Evolutionary conservation across 768 basidiomycete species (phyloP).

Genomic region (Sistotremastrum niveocremeum): DNA sequence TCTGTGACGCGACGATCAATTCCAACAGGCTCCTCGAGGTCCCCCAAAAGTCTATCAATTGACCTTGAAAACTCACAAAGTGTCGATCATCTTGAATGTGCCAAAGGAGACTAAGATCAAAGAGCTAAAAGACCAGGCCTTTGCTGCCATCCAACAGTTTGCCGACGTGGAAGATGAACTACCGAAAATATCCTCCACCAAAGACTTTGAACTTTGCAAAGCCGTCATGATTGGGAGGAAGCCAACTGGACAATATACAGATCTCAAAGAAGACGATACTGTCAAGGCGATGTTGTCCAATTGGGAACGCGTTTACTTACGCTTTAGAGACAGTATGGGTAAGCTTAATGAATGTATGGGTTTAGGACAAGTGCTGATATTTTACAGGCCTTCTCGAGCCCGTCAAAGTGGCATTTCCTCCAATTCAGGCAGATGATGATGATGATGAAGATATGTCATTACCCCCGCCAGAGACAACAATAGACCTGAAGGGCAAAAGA

Average conservation of each 20-base stretch:
- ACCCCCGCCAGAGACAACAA: constrained; percentile 18
- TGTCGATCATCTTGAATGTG: constrained; percentile 48
- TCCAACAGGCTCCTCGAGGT: constrained; percentile 33
- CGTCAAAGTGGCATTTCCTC: constrained; percentile 43
- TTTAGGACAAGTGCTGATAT: neutral
- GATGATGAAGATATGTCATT: constrained; percentile 21
- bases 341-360: constrained; percentile 16
- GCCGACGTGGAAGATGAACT: constrained; percentile 17
- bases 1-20: too few species aligned
- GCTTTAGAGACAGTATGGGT: constrained; percentile 54
- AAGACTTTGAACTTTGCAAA: constrained; percentile 56
- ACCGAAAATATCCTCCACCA: constrained; percentile 20
- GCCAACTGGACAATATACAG: constrained; percentile 36
- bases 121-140: constrained; percentile 46
- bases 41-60: constrained; percentile 54
- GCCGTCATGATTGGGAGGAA: constrained; percentile 37
- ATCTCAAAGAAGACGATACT: constrained; percentile 30
- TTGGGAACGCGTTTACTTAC: constrained; percentile 59
- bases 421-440: constrained; percentile 50
- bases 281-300: constrained; percentile 39
- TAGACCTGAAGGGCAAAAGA: constrained; percentile 47
- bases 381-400: constrained; percentile 43
- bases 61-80: constrained; percentile 59
- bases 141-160: constrained; percentile 31
- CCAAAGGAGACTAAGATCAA: constrained; percentile 40